Evolutionary conservation across 2,329 filamentous ascomycete species (phyloP), one percentile per base, ranked within the genome.

Genomic region (Colletotrichum sp.): DNA sequence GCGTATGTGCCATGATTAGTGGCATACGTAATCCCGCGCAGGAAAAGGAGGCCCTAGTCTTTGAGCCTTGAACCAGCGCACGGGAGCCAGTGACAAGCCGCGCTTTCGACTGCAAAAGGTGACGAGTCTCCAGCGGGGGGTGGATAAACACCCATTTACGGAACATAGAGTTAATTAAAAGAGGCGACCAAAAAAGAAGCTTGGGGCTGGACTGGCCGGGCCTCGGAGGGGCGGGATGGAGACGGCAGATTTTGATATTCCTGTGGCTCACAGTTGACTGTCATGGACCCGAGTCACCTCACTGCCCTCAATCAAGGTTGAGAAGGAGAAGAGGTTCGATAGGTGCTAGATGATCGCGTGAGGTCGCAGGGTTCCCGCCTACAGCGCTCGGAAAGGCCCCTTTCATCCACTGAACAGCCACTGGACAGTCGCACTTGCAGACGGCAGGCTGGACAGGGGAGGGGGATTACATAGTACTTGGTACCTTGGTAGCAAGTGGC

Each of bases 1-100:
- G 59, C 66, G 28, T 18, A 63, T 72, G 73, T 55, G 63, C 39
- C 63, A 55, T 30, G 63, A 72, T 64, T 8, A 69, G 64, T 39
- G 49, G 74, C 71, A 74, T 65, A 76, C 71, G 74, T 76, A 76
- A 76, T 76, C 64, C 64, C 71, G 57, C 59, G 36, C 65, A 26
- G 57, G 26, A 69, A 63, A 69, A 49, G 63, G 63, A 76, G 65
- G 52, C 12, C 36, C 55, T 65, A 21, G 63, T 64, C 36, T 39
- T 32, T 15, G 52, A 49, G 70, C 24, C 55, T 44, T 30, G 36
- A 57, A 39, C 36, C 65, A 65, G 49, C 67, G 64, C 32, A 28
- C 59, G 74, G 65, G 36, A 62, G 64, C 68, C 49, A 65, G n/a
- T 55, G 69, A 72, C 62, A 57, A n/a, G 63, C 62, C 57, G 62